Evolutionary conservation across 2,329 filamentous ascomycete species (phyloP), one percentile per base, ranked within the genome.

Genomic region (Penicillium frequentans): DNA sequence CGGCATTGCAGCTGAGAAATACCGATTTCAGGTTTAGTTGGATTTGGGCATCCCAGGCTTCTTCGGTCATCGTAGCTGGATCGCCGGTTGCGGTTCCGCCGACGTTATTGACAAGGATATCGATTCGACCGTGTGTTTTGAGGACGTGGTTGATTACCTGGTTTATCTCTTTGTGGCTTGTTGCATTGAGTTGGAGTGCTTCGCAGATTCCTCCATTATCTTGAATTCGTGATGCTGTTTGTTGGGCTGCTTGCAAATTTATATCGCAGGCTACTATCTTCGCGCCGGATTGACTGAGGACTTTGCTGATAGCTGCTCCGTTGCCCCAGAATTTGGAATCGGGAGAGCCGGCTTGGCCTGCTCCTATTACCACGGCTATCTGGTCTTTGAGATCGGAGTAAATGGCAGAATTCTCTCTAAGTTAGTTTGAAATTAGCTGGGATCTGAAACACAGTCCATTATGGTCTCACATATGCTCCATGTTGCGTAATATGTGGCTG

Each of bases 51-150:
- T 84, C 80, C 82, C 82, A 85, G 0, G 74, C 66, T 1, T 74
- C 72, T 53, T 85, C 82, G 0, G 59, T 55, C 73, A 85, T 79
- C 0, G 68, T 72, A 0, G 76, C 82, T 2, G 82, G 78, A 19
- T 76, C 75, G 0, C 82, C 82, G 0, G 77, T 78, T 55, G 85
- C 81, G 1, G 79, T 82, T 51, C 78, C 78, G 3, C 84, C 85
- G 7, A 86, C 84, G 53, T 86, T 86, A 60, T 85, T 85, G 23
- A 87, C 68, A 0, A 87, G 73, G 26, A 86, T 82, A 56, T 87
- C 84, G 54, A 86, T 81, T 16, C 81, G 77, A 11, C 82, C 81
- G 57, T 84, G 79, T 51, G 79, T 80, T 0, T 73, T 63, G n/a
- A 83, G 64, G 44, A 82, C 83, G 0, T 79, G 76, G 24, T 81